phyloP scores from a whole-genome alignment of 192 early-diverging fungal genomes.

The Coemansia aciculifera region DNA sequence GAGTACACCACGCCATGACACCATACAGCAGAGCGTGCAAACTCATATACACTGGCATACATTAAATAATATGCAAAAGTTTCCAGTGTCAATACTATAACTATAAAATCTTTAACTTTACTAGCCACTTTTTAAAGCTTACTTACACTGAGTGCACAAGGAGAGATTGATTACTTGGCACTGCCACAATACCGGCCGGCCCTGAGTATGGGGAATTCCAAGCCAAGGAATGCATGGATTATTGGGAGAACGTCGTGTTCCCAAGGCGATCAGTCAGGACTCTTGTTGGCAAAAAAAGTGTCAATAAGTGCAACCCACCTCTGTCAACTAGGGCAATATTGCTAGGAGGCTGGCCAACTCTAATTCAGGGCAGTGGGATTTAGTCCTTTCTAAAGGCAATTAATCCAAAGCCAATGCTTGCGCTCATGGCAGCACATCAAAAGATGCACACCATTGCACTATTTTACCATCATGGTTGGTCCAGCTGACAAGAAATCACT shows the following conservation, averaged over 20 bases:
- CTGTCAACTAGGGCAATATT: constrained; percentile 96
- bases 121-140: no score
- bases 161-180: constrained; percentile 94
- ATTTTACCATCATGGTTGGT: constrained; percentile 82
- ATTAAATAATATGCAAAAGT: no score
- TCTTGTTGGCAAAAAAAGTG: constrained; percentile 87
- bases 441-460: constrained; percentile 25
- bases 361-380: constrained; percentile 69
- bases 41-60: no score
- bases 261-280: constrained; percentile 92
- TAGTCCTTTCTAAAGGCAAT: constrained; percentile 65
- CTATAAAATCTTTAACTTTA: not conserved
- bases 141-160: constrained; percentile 90
- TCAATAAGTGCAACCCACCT: constrained; percentile 88
- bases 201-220: constrained; percentile 95
- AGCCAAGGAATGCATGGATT: constrained; percentile 95
- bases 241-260: constrained; percentile 85
- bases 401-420: not conserved
- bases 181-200: constrained; percentile 80
- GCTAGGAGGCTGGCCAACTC: constrained; percentile 74
- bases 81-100: not conserved
- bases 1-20: not conserved
- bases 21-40: not conserved
- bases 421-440: not conserved
- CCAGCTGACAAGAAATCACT: constrained; percentile 71